These are phyloP conservation scores for Penicillium ochrochloron DNA, from an alignment of 495 filamentous ascomycete genomes.

Conservation along the genomic window DNA sequence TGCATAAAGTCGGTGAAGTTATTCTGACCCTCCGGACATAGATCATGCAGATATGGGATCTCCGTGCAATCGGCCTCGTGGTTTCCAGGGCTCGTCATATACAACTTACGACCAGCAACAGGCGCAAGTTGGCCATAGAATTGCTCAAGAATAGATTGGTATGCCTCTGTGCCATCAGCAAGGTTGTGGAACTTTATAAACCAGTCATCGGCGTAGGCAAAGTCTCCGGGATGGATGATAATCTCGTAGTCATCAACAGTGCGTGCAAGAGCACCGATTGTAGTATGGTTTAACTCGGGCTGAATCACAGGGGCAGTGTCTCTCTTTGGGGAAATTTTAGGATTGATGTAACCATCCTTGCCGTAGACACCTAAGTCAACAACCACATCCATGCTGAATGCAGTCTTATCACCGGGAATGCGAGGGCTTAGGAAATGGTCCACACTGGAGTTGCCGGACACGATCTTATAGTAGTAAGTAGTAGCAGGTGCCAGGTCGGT, in stretches of 20 bases:
- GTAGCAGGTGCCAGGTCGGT: conserved; percentile 49
- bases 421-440: conserved; percentile 61
- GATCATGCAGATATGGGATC: conserved; percentile 43
- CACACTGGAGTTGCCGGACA: conserved; percentile 58
- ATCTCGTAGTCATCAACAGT: conserved; percentile 64
- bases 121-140: conserved; percentile 57
- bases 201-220: conserved; percentile 62
- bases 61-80: conserved; percentile 59
- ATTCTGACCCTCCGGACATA: conserved; percentile 60
- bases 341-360: conserved; percentile 58
- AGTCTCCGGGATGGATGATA: conserved; percentile 60
- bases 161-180: conserved; percentile 45
- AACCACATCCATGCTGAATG: conserved; percentile 53
- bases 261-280: conserved; percentile 58
- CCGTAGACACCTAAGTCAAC: conserved; percentile 62
- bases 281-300: conserved; percentile 65
- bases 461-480: conserved; percentile 60
- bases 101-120: conserved; percentile 49
- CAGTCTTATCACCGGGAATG: conserved; percentile 48
- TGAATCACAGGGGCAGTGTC: conserved; percentile 56
- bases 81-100: conserved; percentile 60
- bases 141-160: conserved; percentile 58
- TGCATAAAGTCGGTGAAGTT: conserved; percentile 65
- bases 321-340: too few species aligned
- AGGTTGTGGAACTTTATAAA: conserved; percentile 43